Base-by-base conservation (phyloP, 2,329 filamentous ascomycete species). In the Alternaria novae-zelandiae region DNA sequence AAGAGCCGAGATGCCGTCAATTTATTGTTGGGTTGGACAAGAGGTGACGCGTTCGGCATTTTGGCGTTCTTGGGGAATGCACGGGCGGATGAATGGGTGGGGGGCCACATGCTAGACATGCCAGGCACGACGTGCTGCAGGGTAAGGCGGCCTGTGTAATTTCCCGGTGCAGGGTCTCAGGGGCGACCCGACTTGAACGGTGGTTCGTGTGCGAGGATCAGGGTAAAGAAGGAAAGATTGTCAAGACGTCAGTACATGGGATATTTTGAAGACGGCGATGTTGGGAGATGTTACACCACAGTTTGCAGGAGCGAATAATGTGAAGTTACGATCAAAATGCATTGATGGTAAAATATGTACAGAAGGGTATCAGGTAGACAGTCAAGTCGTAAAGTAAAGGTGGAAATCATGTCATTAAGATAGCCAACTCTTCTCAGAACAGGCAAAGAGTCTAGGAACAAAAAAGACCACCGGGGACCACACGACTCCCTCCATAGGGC, bases 391-490 rank as follows among this genome's bases (percentile, higher is more conserved):
- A 21, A n/a, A 28, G 46, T 70, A 73, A 66, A 63, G 66, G 72
- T 70, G 69, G 64, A 74, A 76, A 71, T 66, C 73, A 73, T 75
- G 75, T 78, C 54, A 76, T 76, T 78, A 67, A 57, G 53, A 25
- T 73, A 71, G 57, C 61, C 69, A 61, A 76, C 70, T 75, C 71
- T 68, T 69, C 61, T 67, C 63, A 45, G 51, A 46, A 63, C 41
- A 62, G 63, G 58, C 63, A 59, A 57, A 67, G 72, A 75, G 67
- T 74, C 70, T 74, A 74, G 64, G 74, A 76, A 78, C 75, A 79
- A 72, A 71, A 67, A 65, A 70, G 41, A 60, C 71, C 71, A 72
- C 73, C 64, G n/a, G 72, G 36, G 73, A 77, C 76, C 76, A 78
- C 76, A 79, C 76, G 53, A 75, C 74, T 71, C 71, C 72, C 71